Percentiles rank a stretch among this genome's conserved stretches.
These are phyloP conservation scores for Vitis hybrid DNA, from an alignment of 177 flowering plant genomes.

Conservation along the genomic window DNA sequence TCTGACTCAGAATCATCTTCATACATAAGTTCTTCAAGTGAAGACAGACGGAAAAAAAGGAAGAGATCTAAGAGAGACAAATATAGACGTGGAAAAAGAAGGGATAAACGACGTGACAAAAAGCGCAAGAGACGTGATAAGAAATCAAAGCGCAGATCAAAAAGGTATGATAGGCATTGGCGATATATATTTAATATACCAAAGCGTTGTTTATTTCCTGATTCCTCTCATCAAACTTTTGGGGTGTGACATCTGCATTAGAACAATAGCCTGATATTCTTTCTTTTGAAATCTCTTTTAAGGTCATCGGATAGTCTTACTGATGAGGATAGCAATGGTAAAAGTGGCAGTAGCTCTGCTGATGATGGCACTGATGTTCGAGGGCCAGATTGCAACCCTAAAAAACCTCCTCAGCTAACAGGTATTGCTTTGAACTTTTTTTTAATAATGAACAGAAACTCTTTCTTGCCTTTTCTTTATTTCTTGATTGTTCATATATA, in stretches of 20 bases:
- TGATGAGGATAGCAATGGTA: conserved; percentile 43
- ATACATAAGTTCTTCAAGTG: conserved; percentile 78
- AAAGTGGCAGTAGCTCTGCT: conserved; percentile 39
- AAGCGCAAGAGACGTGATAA: conserved; percentile 62
- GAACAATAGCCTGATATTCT: neutral
- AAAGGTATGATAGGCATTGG: conserved; percentile 40
- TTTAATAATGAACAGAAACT: neutral
- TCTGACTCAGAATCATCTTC: conserved; percentile 58
- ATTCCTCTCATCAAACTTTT: too few species aligned
- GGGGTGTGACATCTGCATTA: too few species aligned
- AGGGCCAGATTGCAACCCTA: conserved; percentile 30
- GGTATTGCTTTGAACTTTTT: conserved; percentile 28
- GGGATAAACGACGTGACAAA: conserved; percentile 59
- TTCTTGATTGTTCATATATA: neutral
- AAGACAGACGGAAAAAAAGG: conserved; percentile 63
- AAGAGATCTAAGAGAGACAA: conserved; percentile 67
- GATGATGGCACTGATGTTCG: conserved; percentile 31
- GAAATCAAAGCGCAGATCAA: conserved; percentile 67
- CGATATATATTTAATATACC: too few species aligned
- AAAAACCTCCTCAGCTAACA: conserved; percentile 23
- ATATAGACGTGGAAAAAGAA: conserved; percentile 51
- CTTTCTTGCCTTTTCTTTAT: neutral
- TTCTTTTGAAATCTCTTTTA: neutral
- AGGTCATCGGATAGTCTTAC: conserved; percentile 51
- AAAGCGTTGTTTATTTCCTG: too few species aligned